Conservation (phyloP, 192 early-diverging fungal genomes). For the Linnemannia elongata region DNA sequence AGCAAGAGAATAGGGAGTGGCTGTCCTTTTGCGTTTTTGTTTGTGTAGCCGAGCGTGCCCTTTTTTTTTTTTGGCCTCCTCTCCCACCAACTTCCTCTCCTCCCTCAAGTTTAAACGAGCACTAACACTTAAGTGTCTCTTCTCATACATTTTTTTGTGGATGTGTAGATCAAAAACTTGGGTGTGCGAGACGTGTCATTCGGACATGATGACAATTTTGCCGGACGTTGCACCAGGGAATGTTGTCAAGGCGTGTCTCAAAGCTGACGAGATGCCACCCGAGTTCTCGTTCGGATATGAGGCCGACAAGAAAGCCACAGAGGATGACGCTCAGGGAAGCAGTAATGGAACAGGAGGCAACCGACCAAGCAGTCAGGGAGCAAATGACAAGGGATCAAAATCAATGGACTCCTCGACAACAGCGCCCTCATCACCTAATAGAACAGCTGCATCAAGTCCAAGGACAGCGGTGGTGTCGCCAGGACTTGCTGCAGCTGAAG, state of each 20-base stretch:
- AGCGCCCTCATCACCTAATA: neutral
- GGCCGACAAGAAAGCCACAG: constrained; percentile 31
- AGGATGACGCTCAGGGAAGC: neutral
- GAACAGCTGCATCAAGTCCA: neutral
- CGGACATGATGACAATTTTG: constrained; percentile 48
- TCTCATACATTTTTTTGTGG: neutral
- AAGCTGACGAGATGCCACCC: constrained; percentile 52
- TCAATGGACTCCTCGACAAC: neutral
- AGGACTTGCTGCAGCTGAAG: neutral
- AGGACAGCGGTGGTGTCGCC: neutral
- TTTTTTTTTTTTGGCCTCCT: neutral
- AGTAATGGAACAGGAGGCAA: neutral
- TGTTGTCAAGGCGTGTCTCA: constrained; percentile 43
- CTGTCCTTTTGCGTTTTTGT: neutral
- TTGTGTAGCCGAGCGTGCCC: neutral
- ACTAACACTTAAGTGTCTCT: neutral
- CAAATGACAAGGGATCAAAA: neutral
- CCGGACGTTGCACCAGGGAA: constrained; percentile 54
- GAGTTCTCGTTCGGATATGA: constrained; percentile 57
- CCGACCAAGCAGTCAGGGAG: neutral
- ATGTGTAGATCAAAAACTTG: constrained; percentile 55
- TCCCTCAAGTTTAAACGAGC: neutral
- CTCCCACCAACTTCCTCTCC: neutral
- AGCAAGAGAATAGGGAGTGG: neutral
- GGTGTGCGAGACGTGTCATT: constrained; percentile 50